Percentiles rank a stretch among this genome's conserved stretches.
Conservation (phyloP, 2,329 filamentous ascomycete species). For the Cercospora brassicicola region DNA sequence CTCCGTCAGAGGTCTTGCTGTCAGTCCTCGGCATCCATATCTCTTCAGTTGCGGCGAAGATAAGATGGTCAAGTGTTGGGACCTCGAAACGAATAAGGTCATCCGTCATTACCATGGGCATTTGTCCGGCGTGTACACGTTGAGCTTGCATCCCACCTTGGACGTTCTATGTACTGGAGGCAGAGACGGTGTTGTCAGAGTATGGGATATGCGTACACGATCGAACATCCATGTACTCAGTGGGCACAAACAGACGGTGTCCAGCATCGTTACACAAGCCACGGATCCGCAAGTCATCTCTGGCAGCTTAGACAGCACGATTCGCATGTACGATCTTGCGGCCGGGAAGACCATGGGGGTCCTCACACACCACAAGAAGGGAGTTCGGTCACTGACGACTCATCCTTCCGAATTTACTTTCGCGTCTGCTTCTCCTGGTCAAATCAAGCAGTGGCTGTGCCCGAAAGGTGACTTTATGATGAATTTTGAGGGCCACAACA, state of each 20-base stretch:
- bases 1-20: constrained; percentile 85
- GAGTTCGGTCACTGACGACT: constrained; percentile 77
- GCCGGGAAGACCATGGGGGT: constrained; percentile 96
- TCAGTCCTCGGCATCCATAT: constrained; percentile 91
- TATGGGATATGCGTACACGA: constrained; percentile 98
- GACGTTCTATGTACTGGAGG: constrained; percentile 95
- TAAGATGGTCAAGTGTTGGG: constrained; percentile 99
- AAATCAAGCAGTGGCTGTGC: constrained; percentile 99
- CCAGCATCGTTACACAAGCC: constrained; percentile 88
- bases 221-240: constrained; percentile 92
- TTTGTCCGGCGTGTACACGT: constrained; percentile 89
- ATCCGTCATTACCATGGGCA: constrained; percentile 98
- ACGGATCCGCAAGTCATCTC: constrained; percentile 95
- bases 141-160: constrained; percentile 88
- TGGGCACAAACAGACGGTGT: constrained; percentile 87
- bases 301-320: constrained; percentile 86
- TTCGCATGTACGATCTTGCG: constrained; percentile 91
- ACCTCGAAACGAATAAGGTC: constrained; percentile 98
- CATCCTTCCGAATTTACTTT: constrained; percentile 97
- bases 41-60: constrained; percentile 97
- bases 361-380: constrained; percentile 97
- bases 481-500: constrained; percentile 94
- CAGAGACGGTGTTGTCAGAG: constrained; percentile 86
- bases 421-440: constrained; percentile 83
- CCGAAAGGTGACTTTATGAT: constrained; percentile 98